Evolutionary conservation across 768 basidiomycete species (phyloP).

Genomic region (Pulveroboletus sp.): DNA sequence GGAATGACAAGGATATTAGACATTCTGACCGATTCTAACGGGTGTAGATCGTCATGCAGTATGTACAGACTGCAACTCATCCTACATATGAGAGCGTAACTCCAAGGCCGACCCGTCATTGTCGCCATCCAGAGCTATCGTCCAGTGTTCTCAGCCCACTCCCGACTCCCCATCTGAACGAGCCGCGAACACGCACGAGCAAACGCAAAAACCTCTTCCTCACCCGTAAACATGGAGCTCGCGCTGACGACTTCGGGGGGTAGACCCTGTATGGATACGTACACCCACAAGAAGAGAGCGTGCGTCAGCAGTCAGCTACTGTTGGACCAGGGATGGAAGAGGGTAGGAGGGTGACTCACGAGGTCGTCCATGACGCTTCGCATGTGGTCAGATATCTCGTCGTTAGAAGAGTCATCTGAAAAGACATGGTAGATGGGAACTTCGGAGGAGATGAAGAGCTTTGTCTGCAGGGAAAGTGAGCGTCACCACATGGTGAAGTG

Average conservation of each 20-base stretch:
- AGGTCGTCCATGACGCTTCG: constrained; percentile 93
- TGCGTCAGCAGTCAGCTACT: neutral
- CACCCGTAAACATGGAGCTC: constrained; percentile 90
- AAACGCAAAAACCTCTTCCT: constrained; percentile 97
- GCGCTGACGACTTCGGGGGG: constrained; percentile 69
- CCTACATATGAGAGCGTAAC: neutral
- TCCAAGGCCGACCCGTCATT: neutral
- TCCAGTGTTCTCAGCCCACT: constrained; percentile 62
- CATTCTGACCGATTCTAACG: neutral
- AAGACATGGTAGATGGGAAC: constrained; percentile 90
- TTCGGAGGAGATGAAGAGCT: constrained; percentile 87
- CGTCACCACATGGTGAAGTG: neutral
- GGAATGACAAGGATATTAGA: neutral
- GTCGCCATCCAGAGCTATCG: neutral
- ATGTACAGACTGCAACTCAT: neutral
- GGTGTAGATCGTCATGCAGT: too few species aligned
- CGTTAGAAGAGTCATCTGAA: constrained; percentile 55
- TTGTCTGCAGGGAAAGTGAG: constrained; percentile 65
- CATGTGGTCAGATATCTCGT: constrained; percentile 75
- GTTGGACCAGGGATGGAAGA: neutral
- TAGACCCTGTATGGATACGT: constrained; percentile 53
- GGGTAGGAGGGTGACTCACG: constrained; percentile 37
- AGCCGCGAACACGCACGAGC: constrained; percentile 86
- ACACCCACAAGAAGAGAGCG: neutral
- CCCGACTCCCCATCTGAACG: constrained; percentile 86